Conservation (phyloP, 495 filamentous ascomycete species). For the Aspergillus coremiiformis region DNA sequence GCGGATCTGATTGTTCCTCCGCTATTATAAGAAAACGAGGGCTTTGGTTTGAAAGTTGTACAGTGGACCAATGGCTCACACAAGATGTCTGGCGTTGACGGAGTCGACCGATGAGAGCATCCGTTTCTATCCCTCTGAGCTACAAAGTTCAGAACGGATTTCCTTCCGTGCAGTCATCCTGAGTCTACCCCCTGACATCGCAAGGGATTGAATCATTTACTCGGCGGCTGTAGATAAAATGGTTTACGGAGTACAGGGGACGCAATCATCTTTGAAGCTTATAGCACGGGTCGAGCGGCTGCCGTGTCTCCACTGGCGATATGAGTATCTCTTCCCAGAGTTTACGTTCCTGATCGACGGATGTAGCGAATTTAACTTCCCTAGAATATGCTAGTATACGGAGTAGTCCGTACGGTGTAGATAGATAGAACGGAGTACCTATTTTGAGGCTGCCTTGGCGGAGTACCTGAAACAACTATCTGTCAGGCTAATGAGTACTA, state of each 20-base stretch:
- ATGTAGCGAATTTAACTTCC: no score
- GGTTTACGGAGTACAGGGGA: conserved; percentile 21
- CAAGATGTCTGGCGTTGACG: neutral
- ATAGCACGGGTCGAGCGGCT: conserved; percentile 21
- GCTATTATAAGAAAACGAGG: neutral
- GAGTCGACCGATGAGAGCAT: neutral
- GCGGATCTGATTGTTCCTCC: neutral
- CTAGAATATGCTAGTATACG: no score
- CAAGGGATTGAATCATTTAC: conserved; percentile 13
- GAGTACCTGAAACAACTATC: no score
- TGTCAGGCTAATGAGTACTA: no score
- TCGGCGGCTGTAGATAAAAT: conserved; percentile 12
- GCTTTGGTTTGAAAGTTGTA: neutral
- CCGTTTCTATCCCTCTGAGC: neutral
- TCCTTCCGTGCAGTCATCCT: conserved; percentile 1
- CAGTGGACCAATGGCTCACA: neutral
- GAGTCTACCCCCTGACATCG: neutral
- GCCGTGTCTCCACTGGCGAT: conserved; percentile 14
- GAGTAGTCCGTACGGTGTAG: no score
- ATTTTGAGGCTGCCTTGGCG: no score
- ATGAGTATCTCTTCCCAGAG: no score
- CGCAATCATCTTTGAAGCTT: conserved; percentile 31
- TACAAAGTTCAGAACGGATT: neutral
- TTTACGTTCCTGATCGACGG: no score
- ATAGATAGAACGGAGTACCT: no score